Base-by-base conservation (phyloP, 768 basidiomycete species). In the Tylopilus rubrobrunneus region DNA sequence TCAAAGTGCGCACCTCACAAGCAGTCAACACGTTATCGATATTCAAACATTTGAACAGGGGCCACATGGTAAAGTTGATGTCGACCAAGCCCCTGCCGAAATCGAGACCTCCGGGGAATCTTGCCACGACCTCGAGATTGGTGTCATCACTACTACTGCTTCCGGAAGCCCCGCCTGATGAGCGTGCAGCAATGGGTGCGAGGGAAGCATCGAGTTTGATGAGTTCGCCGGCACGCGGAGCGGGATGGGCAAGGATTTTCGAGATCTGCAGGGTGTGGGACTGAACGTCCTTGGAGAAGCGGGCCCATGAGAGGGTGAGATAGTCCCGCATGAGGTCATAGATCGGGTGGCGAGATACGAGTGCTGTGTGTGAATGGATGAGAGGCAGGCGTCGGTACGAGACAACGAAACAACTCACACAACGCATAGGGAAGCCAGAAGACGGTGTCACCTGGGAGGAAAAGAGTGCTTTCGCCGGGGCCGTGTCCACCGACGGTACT, bases 31-130 rank as follows among this genome's bases (percentile, higher is more conserved):
- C 89, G 61, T 96, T 94, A 67, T 97, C 95, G 51, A 96, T 83
- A 62, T 92, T 93, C 55, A 98, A 71, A 55, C 87, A 88, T 67
- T 93, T 89, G 78, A 98, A 97, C 47, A 98, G 67, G 2, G 95
- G 95, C 92, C 93, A 98, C 83, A 97, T 90, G 37, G 92, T 93
- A 66, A 95, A 94, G 71, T 96, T 95, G 65, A 93, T 90, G 60
- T 95, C 92, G 33, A 95, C 89, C 45, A 96, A 76, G 1, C 93
- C 93, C 41, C 86, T 81, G 27, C 93, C 92, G 63, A 96, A 94
- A 70, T 96, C 93, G 43, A 96, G 80, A 19, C 91, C 90, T n/a
- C 93, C 93, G 27, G 91, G 91, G 74, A 94, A 92, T 46, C 91
- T 84, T 23, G 91, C 89, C 37, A 93, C 85, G 53, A 94, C 89